A percentile compares a stretch with the other conserved stretches of the same genome.
phyloP scores from a whole-genome alignment of 305 asterid genomes.

The Fraxinus nigra region DNA sequence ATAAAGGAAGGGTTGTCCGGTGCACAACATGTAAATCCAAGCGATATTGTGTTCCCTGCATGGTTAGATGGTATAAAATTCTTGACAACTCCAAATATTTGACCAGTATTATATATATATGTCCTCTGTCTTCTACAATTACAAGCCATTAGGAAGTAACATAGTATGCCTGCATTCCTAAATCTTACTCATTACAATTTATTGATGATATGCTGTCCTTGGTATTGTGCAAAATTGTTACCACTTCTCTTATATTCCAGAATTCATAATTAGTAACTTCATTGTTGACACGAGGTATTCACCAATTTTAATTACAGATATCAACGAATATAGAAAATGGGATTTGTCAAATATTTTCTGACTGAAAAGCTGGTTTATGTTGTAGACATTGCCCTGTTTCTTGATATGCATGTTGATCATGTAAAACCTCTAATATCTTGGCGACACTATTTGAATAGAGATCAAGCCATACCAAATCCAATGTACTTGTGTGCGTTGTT shows the following conservation, averaged over 20 bases:
- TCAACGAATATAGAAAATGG: not conserved
- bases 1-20: slow-evolving; percentile 55
- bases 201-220: not conserved
- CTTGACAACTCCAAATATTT: not conserved
- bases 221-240: not conserved
- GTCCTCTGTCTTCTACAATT: not conserved
- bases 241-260: not conserved
- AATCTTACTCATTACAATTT: not conserved
- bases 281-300: not conserved
- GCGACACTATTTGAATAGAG: not conserved
- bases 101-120: not conserved
- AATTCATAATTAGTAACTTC: not conserved
- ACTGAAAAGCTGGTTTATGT: not conserved
- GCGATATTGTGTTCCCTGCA: slow-evolving; percentile 54
- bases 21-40: slow-evolving; percentile 45
- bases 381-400: not conserved
- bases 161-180: not conserved
- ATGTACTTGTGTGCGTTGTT: not conserved
- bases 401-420: not conserved
- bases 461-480: not conserved
- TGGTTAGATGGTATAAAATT: slow-evolving; percentile 45
- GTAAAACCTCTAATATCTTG: not conserved
- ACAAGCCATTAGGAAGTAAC: not conserved
- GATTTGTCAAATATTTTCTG: not conserved
- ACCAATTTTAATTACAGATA: not conserved